Evolutionary conservation across 1,139 yeast genomes (phyloP).

Genomic region (Debaryomyces fabryi): DNA sequence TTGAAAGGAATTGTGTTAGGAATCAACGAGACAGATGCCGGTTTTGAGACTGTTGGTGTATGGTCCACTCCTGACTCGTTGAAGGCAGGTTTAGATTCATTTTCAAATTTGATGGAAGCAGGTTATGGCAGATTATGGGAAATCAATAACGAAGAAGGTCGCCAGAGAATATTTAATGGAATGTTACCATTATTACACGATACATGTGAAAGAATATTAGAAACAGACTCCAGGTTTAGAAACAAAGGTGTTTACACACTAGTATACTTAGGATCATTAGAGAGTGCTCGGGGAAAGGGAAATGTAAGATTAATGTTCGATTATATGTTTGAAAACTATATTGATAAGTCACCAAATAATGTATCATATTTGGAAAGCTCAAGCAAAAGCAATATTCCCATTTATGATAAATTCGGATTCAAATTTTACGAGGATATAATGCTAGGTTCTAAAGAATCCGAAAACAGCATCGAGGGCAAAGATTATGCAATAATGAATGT

Average conservation of each 20-base stretch:
- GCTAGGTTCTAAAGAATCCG: constrained; percentile 43
- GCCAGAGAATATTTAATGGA: constrained; percentile 56
- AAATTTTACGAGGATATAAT: constrained; percentile 50
- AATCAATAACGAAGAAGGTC: constrained; percentile 53
- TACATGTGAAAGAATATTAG: constrained; percentile 42
- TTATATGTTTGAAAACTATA: constrained; percentile 53
- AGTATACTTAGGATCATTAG: constrained; percentile 62
- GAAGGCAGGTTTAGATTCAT: constrained; percentile 49
- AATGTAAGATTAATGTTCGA: constrained; percentile 61
- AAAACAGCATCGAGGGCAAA: constrained; percentile 39
- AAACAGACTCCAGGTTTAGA: constrained; percentile 36
- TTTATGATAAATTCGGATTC: constrained; percentile 62
- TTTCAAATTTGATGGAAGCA: constrained; percentile 53
- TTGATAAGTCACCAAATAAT: constrained; percentile 47
- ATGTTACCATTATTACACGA: constrained; percentile 61
- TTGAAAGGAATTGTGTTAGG: constrained; percentile 59
- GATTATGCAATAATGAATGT: constrained; percentile 61
- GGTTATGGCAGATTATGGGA: constrained; percentile 61
- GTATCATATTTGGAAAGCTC: constrained; percentile 64
- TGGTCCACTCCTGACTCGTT: constrained; percentile 61
- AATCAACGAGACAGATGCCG: constrained; percentile 42
- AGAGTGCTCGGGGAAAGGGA: constrained; percentile 67
- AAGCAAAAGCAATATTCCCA: constrained; percentile 53
- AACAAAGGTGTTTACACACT: constrained; percentile 54
- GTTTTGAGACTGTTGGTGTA: constrained; percentile 63